A percentile compares a stretch with the other conserved stretches of the same genome.
These are phyloP conservation scores for Ceratocystis cacaofunesta DNA, from an alignment of 2,329 filamentous ascomycete genomes.

Conservation along the genomic window DNA sequence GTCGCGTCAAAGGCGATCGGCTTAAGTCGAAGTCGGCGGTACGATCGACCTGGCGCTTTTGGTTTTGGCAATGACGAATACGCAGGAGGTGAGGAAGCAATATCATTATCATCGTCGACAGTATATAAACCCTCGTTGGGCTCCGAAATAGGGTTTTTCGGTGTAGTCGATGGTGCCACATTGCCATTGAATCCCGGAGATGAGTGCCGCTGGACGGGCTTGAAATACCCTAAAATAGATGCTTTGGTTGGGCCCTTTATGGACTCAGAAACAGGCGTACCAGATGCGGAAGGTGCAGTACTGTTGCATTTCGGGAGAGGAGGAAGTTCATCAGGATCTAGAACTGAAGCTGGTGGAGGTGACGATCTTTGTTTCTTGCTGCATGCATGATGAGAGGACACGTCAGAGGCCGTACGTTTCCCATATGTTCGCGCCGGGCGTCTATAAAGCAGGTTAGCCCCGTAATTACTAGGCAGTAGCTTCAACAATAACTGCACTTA, in stretches of 20 bases:
- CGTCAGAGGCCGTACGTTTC: slow-evolving; percentile 22
- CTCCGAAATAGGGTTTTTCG: not conserved
- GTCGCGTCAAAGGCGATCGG: not conserved
- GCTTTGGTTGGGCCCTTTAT: slow-evolving; percentile 19
- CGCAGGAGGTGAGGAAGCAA: not conserved
- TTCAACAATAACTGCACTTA: not conserved
- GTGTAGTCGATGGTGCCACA: not conserved
- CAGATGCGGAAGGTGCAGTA: not conserved
- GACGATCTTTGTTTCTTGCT: slow-evolving; percentile 21
- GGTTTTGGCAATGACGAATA: not conserved
- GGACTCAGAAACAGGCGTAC: not conserved
- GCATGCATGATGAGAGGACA: slow-evolving; percentile 19
- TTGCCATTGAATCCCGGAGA: not conserved
- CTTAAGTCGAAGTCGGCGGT: slow-evolving; percentile 4
- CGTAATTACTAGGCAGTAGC: not conserved
- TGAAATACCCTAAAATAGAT: slow-evolving; percentile 31
- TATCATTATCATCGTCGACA: not conserved
- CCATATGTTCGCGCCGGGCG: slow-evolving; percentile 28
- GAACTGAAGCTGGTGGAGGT: not conserved
- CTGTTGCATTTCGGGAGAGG: not conserved
- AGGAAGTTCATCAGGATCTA: not conserved
- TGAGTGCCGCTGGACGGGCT: slow-evolving; percentile 21
- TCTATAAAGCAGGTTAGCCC: not conserved
- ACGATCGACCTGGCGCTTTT: not conserved
- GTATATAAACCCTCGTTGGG: not conserved